Conservation (phyloP, 495 filamentous ascomycete genomes). For the Immersiella caudata region DNA sequence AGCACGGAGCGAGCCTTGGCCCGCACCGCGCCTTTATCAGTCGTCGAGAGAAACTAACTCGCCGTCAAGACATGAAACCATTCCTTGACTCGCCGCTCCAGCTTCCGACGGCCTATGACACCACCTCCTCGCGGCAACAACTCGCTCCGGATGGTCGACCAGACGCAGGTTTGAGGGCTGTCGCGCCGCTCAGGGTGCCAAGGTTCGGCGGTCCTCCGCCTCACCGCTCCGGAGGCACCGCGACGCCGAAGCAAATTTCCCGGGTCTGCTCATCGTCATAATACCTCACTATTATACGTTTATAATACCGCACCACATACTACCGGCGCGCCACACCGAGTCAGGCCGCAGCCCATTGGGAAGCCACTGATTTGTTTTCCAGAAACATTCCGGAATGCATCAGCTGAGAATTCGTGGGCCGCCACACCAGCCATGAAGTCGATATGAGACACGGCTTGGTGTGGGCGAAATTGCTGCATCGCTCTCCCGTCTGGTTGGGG, state of each 20-base stretch:
- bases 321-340: not conserved
- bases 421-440: not conserved
- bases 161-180: not conserved
- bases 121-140: not conserved
- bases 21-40: not conserved
- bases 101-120: not conserved
- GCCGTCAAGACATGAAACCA: not conserved
- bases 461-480: not conserved
- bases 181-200: not conserved
- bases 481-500: not conserved
- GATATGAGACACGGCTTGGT: not conserved
- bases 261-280: not conserved
- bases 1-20: slow-evolving; percentile 3
- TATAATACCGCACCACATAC: not conserved
- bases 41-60: not conserved
- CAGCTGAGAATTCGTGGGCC: not conserved
- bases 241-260: not conserved
- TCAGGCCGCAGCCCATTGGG: not conserved
- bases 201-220: not conserved
- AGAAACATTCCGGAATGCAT: not conserved
- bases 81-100: not conserved
- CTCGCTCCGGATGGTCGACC: not conserved
- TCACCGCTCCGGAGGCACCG: not conserved
- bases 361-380: not conserved
- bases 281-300: not conserved